phyloP scores from a whole-genome alignment of 768 basidiomycete species.

The Amanita rubescens region DNA sequence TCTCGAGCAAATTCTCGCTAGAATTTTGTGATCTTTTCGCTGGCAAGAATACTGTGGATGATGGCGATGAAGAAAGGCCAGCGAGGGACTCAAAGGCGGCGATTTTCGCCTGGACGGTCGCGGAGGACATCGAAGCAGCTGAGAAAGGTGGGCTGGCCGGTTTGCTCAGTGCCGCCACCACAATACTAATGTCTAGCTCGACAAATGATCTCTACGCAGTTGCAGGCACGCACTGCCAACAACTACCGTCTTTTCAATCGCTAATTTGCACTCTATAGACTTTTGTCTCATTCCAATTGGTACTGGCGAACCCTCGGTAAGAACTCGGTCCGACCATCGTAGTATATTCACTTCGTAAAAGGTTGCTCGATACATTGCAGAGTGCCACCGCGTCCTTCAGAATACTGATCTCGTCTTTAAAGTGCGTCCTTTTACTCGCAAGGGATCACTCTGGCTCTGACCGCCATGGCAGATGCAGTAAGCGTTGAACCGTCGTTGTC shows the following conservation, averaged over 20 bases:
- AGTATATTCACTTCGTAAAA: slow-evolving; percentile 17
- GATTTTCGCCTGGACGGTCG: slow-evolving; percentile 50
- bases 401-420: slow-evolving; percentile 79
- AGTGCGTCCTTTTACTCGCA: slow-evolving; percentile 28
- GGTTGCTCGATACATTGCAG: slow-evolving; percentile 74
- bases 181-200: not conserved
- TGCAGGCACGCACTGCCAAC: slow-evolving; percentile 47
- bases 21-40: slow-evolving; percentile 2
- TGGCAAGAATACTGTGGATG: slow-evolving; percentile 12
- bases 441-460: slow-evolving; percentile 9
- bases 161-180: slow-evolving; percentile 11
- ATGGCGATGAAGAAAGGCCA: slow-evolving; percentile 11
- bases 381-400: slow-evolving; percentile 78
- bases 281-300: slow-evolving; percentile 89
- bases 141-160: not conserved
- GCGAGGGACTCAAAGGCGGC: slow-evolving; percentile 56
- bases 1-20: slow-evolving; percentile 32
- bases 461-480: slow-evolving; percentile 56
- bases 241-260: not conserved
- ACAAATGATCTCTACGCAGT: slow-evolving; percentile 63
- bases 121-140: slow-evolving; percentile 29
- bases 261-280: slow-evolving; percentile 37
- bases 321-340: slow-evolving; percentile 10
- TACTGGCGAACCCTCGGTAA: slow-evolving; percentile 62
- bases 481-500: slow-evolving; percentile 18